phyloP scores from a whole-genome alignment of 31 red algal species.

The Odonthalia washingtoniensis region DNA sequence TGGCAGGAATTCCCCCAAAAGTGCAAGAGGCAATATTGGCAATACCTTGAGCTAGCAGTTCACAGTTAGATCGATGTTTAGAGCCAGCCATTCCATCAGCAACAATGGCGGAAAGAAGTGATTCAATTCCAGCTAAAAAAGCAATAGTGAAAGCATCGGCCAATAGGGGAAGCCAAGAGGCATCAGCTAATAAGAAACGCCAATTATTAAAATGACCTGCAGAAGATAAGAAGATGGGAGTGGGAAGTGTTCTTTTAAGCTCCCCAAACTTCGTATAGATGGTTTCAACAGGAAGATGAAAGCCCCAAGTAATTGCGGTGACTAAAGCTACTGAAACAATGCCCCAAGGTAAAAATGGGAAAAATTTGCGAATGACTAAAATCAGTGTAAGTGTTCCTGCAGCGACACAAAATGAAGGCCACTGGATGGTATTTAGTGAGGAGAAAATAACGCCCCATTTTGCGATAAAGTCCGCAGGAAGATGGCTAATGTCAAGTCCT shows the following conservation, averaged over 20 bases:
- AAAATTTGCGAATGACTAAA: slow-evolving; percentile 7
- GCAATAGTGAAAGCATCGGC: slow-evolving; percentile 20
- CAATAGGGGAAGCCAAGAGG: slow-evolving; percentile 18
- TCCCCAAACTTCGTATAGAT: slow-evolving; percentile 9
- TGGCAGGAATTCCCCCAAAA: slow-evolving; percentile 40
- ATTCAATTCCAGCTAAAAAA: slow-evolving; percentile 33
- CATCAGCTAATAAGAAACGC: neutral
- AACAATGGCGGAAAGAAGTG: slow-evolving; percentile 36
- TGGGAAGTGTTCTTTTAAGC: slow-evolving; percentile 1
- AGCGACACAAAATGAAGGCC: slow-evolving; percentile 3
- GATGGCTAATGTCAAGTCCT: slow-evolving; percentile 32
- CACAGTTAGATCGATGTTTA: slow-evolving; percentile 37
- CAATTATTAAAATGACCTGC: neutral
- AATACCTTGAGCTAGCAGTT: slow-evolving; percentile 51
- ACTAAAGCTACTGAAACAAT: slow-evolving; percentile 11
- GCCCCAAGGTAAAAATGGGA: slow-evolving; percentile 7
- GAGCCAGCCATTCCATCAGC: slow-evolving; percentile 43
- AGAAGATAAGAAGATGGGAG: neutral
- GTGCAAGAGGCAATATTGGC: slow-evolving; percentile 17
- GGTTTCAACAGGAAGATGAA: neutral
- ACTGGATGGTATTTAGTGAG: slow-evolving; percentile 22
- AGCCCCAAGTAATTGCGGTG: neutral
- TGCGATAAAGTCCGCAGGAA: slow-evolving; percentile 11
- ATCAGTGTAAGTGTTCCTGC: slow-evolving; percentile 27
- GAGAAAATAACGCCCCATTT: neutral